Base-by-base conservation (phyloP, 2,329 filamentous ascomycete genomes). In the Chaetomium globosum region DNA sequence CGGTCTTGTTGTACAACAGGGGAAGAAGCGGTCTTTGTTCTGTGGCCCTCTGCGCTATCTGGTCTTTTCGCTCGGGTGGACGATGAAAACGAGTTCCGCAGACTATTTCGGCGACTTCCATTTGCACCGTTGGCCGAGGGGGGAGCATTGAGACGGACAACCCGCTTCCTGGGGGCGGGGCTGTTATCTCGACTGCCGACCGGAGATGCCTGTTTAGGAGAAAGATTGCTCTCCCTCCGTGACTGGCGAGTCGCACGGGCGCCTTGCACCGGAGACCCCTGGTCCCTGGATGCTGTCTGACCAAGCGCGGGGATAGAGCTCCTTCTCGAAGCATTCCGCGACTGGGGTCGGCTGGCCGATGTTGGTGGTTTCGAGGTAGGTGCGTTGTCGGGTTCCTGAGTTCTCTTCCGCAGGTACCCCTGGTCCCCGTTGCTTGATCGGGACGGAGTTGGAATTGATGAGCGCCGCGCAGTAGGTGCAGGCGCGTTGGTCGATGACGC, bases 111-210 rank as follows among this genome's bases (percentile, higher is more conserved):
- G n/a, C 71, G 68, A 55, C 71, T 69, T 12, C 68, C 68, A 12
- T 55, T 67, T 21, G 60, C 59, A 43, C 74, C 73, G 73, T 83
- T 79, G 1, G 81, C 80, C 64, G 80, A 80, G 16, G 64, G 69
- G 1, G 71, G 68, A 13, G 69, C 65, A 73, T 83, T 86, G 21
- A 87, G 76, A 16, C 85, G 81, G 19, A 87, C 83, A 33, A 87
- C 82, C 49, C 85, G 78, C 73, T 85, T 87, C 67, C 84, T 79
- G 1, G 73, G 75, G 2, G 80, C 77, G 0, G 85, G 85, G 69
- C 83, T 86, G 61, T 76, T 77, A 49, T 85, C 83, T 54, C 79
- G 77, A 59, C 80, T 83, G 58, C 76, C 77, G 1, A 76, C 74
- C 1, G 83, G 82, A 21, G 82, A 85, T 0, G 65, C 61, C 7